These are phyloP conservation scores for Beta lomatogona DNA, from an alignment of 179 eudicot species.

Conservation along the genomic window DNA sequence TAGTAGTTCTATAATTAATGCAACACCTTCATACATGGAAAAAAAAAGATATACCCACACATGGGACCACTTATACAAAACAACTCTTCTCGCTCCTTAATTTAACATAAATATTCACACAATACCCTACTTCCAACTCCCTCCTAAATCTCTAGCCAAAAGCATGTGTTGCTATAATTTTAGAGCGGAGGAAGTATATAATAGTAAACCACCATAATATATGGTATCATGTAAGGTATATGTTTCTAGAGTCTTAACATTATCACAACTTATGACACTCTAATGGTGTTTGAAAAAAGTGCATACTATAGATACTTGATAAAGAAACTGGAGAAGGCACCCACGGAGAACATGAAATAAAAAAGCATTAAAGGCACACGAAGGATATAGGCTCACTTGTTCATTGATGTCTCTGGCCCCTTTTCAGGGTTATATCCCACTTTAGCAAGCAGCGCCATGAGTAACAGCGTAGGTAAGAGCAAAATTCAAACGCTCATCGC, in stretches of 20 bases:
- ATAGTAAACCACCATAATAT: background rate
- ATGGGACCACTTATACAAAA: no score
- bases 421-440: background rate
- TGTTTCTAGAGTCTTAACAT: background rate
- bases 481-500: background rate
- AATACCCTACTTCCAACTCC: no score
- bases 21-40: no score
- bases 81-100: no score
- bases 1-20: no score
- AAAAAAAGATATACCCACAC: no score
- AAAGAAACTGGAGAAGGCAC: background rate
- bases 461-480: background rate
- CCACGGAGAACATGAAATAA: background rate
- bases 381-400: constrained; percentile 1
- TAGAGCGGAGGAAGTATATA: background rate
- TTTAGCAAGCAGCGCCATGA: background rate
- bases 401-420: background rate
- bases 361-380: background rate
- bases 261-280: background rate
- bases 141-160: no score
- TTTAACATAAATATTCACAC: no score
- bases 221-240: background rate
- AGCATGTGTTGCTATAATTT: no score
- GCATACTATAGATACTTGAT: background rate
- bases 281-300: background rate